Base-by-base conservation (phyloP, 2,329 filamentous ascomycete species). In the Colletotrichum sp. region DNA sequence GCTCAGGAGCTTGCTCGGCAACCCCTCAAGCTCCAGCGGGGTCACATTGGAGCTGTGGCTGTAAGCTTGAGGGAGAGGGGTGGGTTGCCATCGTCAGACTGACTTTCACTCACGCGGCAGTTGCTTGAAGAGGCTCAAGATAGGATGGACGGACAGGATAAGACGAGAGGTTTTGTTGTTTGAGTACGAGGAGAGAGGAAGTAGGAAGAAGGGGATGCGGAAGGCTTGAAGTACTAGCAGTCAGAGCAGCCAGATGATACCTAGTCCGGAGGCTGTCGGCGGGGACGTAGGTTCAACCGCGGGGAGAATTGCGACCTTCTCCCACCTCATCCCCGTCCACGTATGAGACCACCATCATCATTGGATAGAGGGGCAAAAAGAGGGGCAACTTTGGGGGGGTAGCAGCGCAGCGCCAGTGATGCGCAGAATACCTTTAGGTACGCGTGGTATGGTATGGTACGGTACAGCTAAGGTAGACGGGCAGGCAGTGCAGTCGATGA, bases 251-350 rank as follows among this genome's bases (percentile, higher is more conserved):
- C 71, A 74, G 59, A 67, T 69, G 74, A 76, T 76, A 76, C 74
- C 74, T 65, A 69, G 74, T 74, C 65, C 70, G 71, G 74, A 76
- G 70, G 71, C 71, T 76, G 70, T 74, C 71, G 74, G 74, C 74
- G 74, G 74, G 70, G 70, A 74, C 74, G 74, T 74, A 74, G 65
- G 74, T 76, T 76, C 71, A 60, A 76, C 74, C 74, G 74, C 74
- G 74, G 71, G 74, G 74, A 63, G 28, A 69, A 69, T 72, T 76
- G 74, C 70, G 74, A 57, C 69, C 70, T 65, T 59, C 62, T 59
- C 65, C 49, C 74, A 60, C 71, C 57, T 62, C 59, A 18, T 69
- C 64, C 70, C 59, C 59, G 32, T 63, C 59, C 59, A 63, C n/a
- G 59, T 12, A 63, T 66, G 71, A 55, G 57, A 72, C 71, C 44